Conservation (phyloP, 179 eudicot species). For the Amaranthus tricolor region DNA sequence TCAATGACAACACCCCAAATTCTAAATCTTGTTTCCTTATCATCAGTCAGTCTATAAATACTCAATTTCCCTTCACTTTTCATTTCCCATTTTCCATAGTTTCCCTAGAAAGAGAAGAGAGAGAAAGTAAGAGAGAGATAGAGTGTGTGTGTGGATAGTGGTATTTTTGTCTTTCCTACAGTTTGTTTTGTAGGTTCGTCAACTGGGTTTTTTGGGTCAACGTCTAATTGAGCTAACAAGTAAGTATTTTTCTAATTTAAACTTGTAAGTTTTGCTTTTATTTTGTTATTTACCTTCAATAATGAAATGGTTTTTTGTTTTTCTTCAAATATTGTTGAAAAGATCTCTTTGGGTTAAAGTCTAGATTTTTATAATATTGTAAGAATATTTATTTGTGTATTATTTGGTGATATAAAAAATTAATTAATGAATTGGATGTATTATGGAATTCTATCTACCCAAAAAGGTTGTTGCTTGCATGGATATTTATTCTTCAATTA, state of each 20-base stretch:
- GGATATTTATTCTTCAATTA: background rate
- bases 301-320: conserved; percentile 11
- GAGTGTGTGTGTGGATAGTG: conserved; percentile 24
- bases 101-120: conserved; percentile 23
- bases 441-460: background rate
- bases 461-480: conserved; percentile 1
- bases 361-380: background rate
- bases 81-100: conserved; percentile 19
- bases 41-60: conserved; percentile 41
- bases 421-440: background rate
- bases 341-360: background rate
- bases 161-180: background rate
- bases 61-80: conserved; percentile 4
- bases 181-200: conserved; percentile 30
- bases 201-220: conserved; percentile 24
- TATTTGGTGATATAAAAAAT: background rate
- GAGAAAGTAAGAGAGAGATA: conserved; percentile 17
- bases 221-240: conserved; percentile 20
- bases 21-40: conserved; percentile 25
- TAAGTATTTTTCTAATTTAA: conserved; percentile 7
- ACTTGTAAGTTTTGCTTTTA: background rate
- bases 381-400: background rate
- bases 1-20: conserved; percentile 32
- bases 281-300: background rate
- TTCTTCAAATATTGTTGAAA: background rate